Base-by-base conservation (phyloP, 345 rosid species). In the Eucalyptus polybractea region DNA sequence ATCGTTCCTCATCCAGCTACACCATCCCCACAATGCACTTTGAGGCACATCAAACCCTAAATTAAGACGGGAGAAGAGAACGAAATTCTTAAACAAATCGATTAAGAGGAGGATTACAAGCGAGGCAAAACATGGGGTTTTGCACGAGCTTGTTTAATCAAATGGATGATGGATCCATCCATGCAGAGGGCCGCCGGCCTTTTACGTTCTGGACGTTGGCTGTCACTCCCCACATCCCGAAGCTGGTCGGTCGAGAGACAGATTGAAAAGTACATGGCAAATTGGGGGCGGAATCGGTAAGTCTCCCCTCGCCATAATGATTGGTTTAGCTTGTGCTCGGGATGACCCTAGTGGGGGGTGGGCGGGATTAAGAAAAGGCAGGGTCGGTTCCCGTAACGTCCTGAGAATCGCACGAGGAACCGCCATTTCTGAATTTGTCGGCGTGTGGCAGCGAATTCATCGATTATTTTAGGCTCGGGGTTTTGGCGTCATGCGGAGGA, bases 151-250 rank as follows among this genome's bases (percentile, higher is more conserved):
- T 12, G 62, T 40, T 40, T 40, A 22, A 37, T 76, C 83, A 76
- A 56, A 56, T 56, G 13, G 29, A 56, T 5, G 27, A 56, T 22
- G 62, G 62, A 56, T 56, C 62, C 29, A 72, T 21, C 47, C 83
- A 76, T 76, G 83, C 83, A 22, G 47, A 62, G 21, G 24, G 47
- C 83, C 25, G 92, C 94, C 92, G 91, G 90, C 91, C 88, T 87
- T 89, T 94, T 88, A 44, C 56, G 83, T 87, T 88, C 93, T 95
- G 94, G 86, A 90, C 27, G 92, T 90, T 60, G 90, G 94, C 94
- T 94, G 97, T 94, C 95, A 92, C 87, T 92, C 93, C 88, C 89
- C 92, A 50, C 22, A 92, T 93, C 93, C 95, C 95, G 25, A 94
- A 89, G 93, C 88, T 89, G 89, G 95, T 93, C 92, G 92, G 95